A percentile compares a stretch with the other conserved stretches of the same genome.
Conservation (phyloP, 306 rosid species). For the Dryas drummondii region DNA sequence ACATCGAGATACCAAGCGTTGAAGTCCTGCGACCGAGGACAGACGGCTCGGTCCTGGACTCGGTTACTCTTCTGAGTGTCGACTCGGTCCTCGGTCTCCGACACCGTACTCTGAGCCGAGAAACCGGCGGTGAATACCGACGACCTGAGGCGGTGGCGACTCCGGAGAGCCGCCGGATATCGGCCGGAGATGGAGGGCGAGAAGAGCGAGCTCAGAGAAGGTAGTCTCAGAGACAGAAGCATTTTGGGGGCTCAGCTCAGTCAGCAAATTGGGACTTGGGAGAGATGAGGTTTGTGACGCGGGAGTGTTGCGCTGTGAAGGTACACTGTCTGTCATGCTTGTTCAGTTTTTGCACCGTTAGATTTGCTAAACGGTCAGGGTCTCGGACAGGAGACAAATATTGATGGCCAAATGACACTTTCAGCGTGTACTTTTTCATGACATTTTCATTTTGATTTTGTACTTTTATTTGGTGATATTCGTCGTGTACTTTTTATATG, state of each 20-base stretch:
- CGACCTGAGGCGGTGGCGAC: constrained; percentile 25
- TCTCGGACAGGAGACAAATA: no score
- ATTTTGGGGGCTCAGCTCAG: constrained; percentile 70
- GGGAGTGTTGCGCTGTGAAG: neutral
- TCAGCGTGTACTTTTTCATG: no score
- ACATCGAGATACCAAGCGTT: constrained; percentile 92
- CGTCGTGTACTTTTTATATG: no score
- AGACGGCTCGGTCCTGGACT: constrained; percentile 60
- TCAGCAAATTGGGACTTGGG: neutral
- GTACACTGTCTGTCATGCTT: neutral
- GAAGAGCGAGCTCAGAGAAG: constrained; percentile 64
- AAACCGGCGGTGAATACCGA: constrained; percentile 31
- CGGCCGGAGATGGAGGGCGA: constrained; percentile 47
- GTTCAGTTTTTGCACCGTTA: neutral
- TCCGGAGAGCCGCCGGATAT: constrained; percentile 31
- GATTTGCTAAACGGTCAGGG: neutral
- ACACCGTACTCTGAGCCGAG: constrained; percentile 50
- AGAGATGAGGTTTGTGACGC: neutral
- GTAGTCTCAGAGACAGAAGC: constrained; percentile 44
- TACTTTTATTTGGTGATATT: no score
- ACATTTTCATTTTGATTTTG: no score
- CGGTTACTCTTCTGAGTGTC: constrained; percentile 52
- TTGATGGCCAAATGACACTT: no score
- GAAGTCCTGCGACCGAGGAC: constrained; percentile 90
- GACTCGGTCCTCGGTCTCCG: constrained; percentile 43